phyloP scores from a whole-genome alignment of 805 yeast species.

The Metschnikowia proteae region DNA sequence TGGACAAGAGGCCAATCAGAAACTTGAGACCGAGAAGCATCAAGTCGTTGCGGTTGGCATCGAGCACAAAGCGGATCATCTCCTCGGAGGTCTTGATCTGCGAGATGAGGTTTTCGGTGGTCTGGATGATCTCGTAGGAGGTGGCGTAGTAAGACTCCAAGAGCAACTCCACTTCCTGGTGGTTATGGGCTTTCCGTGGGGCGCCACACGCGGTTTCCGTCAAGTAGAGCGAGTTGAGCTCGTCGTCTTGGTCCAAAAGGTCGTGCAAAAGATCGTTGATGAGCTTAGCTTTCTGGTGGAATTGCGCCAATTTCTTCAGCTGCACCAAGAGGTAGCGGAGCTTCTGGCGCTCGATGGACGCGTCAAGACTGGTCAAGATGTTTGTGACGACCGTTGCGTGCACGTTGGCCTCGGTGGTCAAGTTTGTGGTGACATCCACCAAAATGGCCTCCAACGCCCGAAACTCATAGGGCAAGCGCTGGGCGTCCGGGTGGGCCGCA shows the following conservation, averaged over 20 bases:
- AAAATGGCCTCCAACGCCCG: constrained; percentile 86
- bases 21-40: constrained; percentile 84
- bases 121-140: constrained; percentile 91
- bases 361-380: constrained; percentile 73
- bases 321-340: constrained; percentile 76
- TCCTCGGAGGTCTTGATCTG: constrained; percentile 93
- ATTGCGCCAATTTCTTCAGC: constrained; percentile 78
- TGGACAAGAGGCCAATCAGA: constrained; percentile 75
- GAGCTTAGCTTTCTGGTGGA: constrained; percentile 76
- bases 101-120: constrained; percentile 69
- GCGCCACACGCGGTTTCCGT: constrained; percentile 51
- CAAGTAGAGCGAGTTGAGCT: constrained; percentile 73
- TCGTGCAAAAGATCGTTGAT: constrained; percentile 85
- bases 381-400: constrained; percentile 73
- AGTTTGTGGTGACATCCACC: constrained; percentile 70
- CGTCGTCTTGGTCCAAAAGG: constrained; percentile 82
- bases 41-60: constrained; percentile 88
- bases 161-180: constrained; percentile 84
- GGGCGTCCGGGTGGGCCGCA: constrained; percentile 26
- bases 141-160: constrained; percentile 88
- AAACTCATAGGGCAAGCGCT: constrained; percentile 73
- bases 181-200: constrained; percentile 56
- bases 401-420: constrained; percentile 83
- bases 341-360: constrained; percentile 74
- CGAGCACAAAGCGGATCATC: constrained; percentile 86